Base-by-base conservation (phyloP, 352 stramenopile species). In the Thalassiosira pacifica region DNA sequence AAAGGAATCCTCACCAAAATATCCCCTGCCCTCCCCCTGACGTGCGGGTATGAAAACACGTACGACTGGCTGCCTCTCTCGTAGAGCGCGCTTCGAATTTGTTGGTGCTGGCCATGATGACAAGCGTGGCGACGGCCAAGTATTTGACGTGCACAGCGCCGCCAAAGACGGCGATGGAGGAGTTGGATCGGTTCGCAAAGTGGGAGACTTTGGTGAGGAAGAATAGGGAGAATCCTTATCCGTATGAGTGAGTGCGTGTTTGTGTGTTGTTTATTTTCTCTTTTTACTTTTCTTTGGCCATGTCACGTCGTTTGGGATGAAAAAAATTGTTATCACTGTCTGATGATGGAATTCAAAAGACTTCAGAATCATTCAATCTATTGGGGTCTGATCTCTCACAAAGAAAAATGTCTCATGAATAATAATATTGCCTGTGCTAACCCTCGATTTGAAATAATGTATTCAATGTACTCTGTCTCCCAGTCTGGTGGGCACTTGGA, bases 181-280 rank as follows among this genome's bases (percentile, higher is more conserved):
- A 95, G 70, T 69, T 96, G 19, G 86, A 86, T 9, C 70, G 92
- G 64, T 94, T 96, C 71, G 90, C 87, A 24, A 77, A 92, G 37
- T 96, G 91, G 92, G 92, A 96, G 77, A 89, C 74, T 29, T 79
- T 75, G 11, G 91, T 95, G 37, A 61, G 92, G 32, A 85, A 89
- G 42, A 82, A 83, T 59, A 57, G 60, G 2, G 66, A 78, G 27
- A 89, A 86, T 82, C 83, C 74, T 13, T 89, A 89, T 48, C 78
- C 83, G 13, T 77, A 89, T 63, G 83, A 89, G 74, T 82, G 42
- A 82, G 74, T 82, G 18, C 24, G 4, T 73, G 9, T 37, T 59
- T 19, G 37, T 37, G n/a, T n/a, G n/a, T n/a, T n/a, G n/a, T n/a
- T n/a, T n/a, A n/a, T n/a, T n/a, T n/a, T n/a, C n/a, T n/a, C n/a